A percentile compares a stretch with the other conserved stretches of the same genome.
phyloP scores from a whole-genome alignment of 2,329 filamentous ascomycete species.

The Nakataea oryzae region DNA sequence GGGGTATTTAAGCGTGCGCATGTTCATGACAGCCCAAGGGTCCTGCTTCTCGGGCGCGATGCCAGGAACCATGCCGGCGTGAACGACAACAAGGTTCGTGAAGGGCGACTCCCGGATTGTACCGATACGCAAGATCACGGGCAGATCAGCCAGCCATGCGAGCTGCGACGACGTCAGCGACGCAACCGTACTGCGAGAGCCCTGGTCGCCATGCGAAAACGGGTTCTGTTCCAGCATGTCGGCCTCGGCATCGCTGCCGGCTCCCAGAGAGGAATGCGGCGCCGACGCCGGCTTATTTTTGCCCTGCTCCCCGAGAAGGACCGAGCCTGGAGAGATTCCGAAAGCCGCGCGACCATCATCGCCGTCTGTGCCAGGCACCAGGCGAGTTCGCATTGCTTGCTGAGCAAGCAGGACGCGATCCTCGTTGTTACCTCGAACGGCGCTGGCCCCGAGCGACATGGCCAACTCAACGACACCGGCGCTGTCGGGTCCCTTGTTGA shows the following conservation, averaged over 20 bases:
- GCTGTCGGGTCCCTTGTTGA: slow-evolving; percentile 82
- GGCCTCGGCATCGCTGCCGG: neutral
- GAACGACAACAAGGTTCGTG: slow-evolving; percentile 60
- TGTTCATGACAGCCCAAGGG: slow-evolving; percentile 80
- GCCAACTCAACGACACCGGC: slow-evolving; percentile 66
- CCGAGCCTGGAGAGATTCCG: neutral
- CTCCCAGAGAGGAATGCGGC: neutral
- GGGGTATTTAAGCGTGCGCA: slow-evolving; percentile 65
- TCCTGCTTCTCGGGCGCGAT: slow-evolving; percentile 60
- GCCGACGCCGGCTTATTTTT: slow-evolving; percentile 4
- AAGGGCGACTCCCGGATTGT: slow-evolving; percentile 26
- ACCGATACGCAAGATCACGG: slow-evolving; percentile 71
- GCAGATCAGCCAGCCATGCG: slow-evolving; percentile 58
- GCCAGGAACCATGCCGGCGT: slow-evolving; percentile 75
- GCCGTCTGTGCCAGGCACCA: slow-evolving; percentile 17
- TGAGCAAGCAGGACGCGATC: slow-evolving; percentile 68
- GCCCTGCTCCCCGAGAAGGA: neutral
- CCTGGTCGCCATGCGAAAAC: slow-evolving; percentile 22
- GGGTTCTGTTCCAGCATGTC: slow-evolving; percentile 9
- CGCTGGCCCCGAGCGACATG: slow-evolving; percentile 63
- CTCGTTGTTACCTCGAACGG: slow-evolving; percentile 88
- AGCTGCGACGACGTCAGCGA: slow-evolving; percentile 47
- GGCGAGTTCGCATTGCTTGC: slow-evolving; percentile 20
- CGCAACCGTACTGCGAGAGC: slow-evolving; percentile 44
- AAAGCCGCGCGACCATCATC: slow-evolving; percentile 4